These are phyloP conservation scores for Mycena polygramma DNA, from an alignment of 768 basidiomycete genomes.

Conservation along the genomic window DNA sequence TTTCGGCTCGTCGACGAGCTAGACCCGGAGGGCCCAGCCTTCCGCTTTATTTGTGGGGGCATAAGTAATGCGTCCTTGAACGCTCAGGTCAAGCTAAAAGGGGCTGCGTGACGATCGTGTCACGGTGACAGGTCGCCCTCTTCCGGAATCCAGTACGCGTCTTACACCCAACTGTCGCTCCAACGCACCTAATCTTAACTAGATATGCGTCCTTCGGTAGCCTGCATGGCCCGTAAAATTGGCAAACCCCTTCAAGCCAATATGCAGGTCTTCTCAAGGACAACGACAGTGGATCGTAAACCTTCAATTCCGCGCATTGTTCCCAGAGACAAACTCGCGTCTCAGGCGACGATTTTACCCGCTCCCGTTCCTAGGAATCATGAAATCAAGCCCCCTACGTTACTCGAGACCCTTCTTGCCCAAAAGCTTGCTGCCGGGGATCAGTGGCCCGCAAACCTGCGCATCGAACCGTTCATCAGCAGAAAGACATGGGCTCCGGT, in stretches of 20 bases:
- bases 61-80: background rate
- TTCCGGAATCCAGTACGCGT: background rate
- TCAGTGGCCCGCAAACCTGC: slow-evolving; percentile 62
- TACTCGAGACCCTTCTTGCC: slow-evolving; percentile 58
- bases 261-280: slow-evolving; percentile 29
- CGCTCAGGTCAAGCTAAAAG: slow-evolving; percentile 4
- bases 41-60: slow-evolving; percentile 19
- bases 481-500: slow-evolving; percentile 56
- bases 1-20: background rate
- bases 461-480: slow-evolving; percentile 61
- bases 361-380: slow-evolving; percentile 32
- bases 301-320: slow-evolving; percentile 24
- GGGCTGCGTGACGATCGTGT: background rate
- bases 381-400: slow-evolving; percentile 40
- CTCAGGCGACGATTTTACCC: slow-evolving; percentile 20
- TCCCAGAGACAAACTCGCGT: slow-evolving; percentile 15
- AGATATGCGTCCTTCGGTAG: slow-evolving; percentile 32
- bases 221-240: slow-evolving; percentile 27
- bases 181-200: background rate
- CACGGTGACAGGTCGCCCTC: background rate
- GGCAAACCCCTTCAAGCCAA: slow-evolving; percentile 25
- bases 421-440: slow-evolving; percentile 53
- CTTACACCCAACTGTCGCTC: background rate
- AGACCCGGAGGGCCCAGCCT: slow-evolving; percentile 10
- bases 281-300: background rate